Conservation (phyloP, 441 rosid genomes). For the Erodium trifolium region DNA sequence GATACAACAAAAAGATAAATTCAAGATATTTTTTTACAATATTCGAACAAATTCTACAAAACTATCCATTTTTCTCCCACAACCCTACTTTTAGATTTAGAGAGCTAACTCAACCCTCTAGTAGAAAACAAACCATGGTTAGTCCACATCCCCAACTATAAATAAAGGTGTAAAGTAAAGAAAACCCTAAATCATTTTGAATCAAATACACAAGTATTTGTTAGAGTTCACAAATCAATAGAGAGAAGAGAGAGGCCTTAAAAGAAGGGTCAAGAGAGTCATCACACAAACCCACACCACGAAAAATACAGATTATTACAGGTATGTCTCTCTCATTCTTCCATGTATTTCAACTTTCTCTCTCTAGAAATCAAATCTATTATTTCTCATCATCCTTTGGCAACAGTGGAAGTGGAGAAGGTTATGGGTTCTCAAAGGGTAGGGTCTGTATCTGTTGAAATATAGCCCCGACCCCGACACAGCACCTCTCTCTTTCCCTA, state of each 20-base stretch:
- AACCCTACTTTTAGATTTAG: too few species aligned
- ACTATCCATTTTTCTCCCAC: too few species aligned
- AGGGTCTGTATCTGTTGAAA: conserved; percentile 38
- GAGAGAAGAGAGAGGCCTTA: too few species aligned
- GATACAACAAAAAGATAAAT: too few species aligned
- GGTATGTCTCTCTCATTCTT: conserved; percentile 22
- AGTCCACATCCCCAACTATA: conserved; percentile 23
- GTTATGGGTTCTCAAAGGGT: conserved; percentile 1
- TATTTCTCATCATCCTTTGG: conserved; percentile 4
- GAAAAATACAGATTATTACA: conserved; percentile 9
- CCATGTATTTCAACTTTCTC: background rate
- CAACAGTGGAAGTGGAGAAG: background rate
- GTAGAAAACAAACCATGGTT: conserved; percentile 29
- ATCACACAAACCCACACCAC: too few species aligned
- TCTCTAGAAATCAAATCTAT: conserved; percentile 1
- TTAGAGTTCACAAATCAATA: too few species aligned
- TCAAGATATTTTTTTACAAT: too few species aligned
- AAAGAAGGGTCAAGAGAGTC: too few species aligned
- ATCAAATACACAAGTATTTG: background rate
- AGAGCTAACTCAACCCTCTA: conserved; percentile 21
- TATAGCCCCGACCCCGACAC: conserved; percentile 20
- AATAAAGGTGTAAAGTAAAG: conserved; percentile 15
- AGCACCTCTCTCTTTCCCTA: conserved; percentile 3
- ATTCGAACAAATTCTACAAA: too few species aligned
- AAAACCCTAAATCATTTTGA: conserved; percentile 5